Conservation (phyloP, 2,329 filamentous ascomycete genomes). For the Ophiostoma fasciatum region DNA sequence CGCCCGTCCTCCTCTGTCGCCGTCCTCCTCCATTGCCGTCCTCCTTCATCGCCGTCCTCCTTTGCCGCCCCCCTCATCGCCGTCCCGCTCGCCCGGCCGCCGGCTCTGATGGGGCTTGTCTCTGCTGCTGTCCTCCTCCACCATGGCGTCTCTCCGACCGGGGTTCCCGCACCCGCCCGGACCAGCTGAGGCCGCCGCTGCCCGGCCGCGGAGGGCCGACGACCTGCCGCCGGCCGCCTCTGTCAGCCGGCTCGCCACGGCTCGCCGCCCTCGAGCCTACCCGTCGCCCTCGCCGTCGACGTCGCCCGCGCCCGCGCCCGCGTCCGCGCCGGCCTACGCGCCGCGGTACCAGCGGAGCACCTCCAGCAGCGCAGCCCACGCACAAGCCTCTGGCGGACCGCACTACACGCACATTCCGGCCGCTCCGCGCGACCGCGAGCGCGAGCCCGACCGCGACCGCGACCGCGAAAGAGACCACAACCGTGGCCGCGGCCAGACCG, state of each 20-base stretch:
- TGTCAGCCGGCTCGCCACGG: neutral
- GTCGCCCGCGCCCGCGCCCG: too few species aligned
- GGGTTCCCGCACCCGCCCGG: constrained; percentile 1
- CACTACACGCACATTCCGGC: too few species aligned
- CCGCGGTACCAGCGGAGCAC: neutral
- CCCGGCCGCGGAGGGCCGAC: too few species aligned
- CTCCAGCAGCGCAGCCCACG: neutral
- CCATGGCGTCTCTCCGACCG: constrained; percentile 7
- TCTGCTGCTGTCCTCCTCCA: neutral
- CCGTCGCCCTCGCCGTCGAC: too few species aligned
- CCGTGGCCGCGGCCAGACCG: too few species aligned
- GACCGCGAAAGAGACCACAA: constrained; percentile 23
- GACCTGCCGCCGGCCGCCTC: too few species aligned
- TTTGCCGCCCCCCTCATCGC: too few species aligned
- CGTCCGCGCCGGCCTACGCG: neutral
- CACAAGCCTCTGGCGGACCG: neutral
- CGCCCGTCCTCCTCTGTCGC: too few species aligned
- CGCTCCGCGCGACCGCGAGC: neutral
- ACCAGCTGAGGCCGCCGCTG: too few species aligned
- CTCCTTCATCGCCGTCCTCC: too few species aligned
- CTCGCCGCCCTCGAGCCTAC: neutral
- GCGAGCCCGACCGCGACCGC: neutral
- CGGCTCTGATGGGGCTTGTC: neutral
- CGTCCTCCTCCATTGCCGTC: too few species aligned
- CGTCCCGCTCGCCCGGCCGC: neutral